Conservation (phyloP, 2,329 filamentous ascomycete species). For the Fusarium annulatum region DNA sequence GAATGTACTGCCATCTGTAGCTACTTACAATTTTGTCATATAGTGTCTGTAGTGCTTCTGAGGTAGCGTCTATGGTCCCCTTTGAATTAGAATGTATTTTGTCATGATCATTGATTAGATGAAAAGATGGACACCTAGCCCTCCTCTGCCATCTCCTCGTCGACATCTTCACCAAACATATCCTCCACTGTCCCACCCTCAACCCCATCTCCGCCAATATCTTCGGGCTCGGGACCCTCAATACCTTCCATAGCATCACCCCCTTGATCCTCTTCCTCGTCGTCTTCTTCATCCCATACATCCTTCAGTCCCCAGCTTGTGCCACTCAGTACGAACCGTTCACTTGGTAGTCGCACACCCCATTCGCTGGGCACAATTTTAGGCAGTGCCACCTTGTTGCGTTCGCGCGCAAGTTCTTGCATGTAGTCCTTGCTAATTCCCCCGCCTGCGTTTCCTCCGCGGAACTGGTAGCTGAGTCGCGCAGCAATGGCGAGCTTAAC, state of each 20-base stretch:
- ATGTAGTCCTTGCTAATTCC: conserved; percentile 79
- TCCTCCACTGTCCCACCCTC: conserved; percentile 65
- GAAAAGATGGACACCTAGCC: conserved; percentile 24
- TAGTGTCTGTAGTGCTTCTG: background rate
- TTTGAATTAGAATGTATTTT: background rate
- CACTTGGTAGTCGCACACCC: conserved; percentile 73
- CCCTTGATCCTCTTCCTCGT: conserved; percentile 54
- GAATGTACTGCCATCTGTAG: conserved; percentile 13
- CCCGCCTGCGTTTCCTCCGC: conserved; percentile 62
- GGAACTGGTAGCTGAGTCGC: conserved; percentile 76
- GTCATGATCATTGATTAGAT: background rate
- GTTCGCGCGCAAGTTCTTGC: conserved; percentile 76
- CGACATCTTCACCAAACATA: conserved; percentile 64
- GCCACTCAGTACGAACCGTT: conserved; percentile 75
- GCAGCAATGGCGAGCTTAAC: conserved; percentile 78
- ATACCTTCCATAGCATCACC: conserved; percentile 63
- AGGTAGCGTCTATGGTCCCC: background rate
- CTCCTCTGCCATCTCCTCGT: conserved; percentile 67
- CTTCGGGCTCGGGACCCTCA: conserved; percentile 55
- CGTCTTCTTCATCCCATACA: conserved; percentile 64
- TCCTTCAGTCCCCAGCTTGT: conserved; percentile 73
- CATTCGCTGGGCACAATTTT: conserved; percentile 73
- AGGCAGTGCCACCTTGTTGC: conserved; percentile 75
- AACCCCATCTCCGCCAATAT: conserved; percentile 59
- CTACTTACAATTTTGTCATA: background rate